Conservation (phyloP, 257 asterid genomes). For the Scutellaria barbata region DNA sequence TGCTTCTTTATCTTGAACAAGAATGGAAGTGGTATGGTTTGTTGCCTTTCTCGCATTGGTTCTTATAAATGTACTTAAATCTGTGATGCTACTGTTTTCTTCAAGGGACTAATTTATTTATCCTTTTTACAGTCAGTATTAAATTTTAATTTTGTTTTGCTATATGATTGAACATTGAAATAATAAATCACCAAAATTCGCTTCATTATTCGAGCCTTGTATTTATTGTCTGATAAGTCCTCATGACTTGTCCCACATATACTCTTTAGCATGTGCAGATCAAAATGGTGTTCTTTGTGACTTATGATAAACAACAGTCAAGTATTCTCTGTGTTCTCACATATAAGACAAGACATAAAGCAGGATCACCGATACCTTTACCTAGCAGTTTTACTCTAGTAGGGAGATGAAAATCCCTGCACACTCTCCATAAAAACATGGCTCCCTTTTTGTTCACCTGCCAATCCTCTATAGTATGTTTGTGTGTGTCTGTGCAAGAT, state of each 20-base stretch:
- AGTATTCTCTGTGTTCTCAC: no score
- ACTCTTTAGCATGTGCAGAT: constrained; percentile 12
- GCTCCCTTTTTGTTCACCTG: no score
- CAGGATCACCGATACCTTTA: no score
- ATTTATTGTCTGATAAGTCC: not conserved
- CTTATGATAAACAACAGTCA: constrained; percentile 1
- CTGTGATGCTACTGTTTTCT: constrained; percentile 14
- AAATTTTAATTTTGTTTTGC: constrained; percentile 26
- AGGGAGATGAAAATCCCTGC: no score
- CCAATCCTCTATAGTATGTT: no score
- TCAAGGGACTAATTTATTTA: constrained; percentile 20
- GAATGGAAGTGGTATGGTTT: constrained; percentile 94
- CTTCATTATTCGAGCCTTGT: not conserved
- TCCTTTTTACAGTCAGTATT: constrained; percentile 20
- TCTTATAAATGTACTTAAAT: not conserved
- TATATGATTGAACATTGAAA: constrained; percentile 6
- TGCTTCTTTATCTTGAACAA: constrained; percentile 95
- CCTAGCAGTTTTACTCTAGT: no score
- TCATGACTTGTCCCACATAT: not conserved
- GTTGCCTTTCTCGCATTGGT: not conserved
- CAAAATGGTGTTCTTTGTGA: constrained; percentile 20
- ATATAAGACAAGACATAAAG: no score
- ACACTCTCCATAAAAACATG: no score
- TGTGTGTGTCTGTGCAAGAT: no score
- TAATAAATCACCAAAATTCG: not conserved